Percentiles rank a stretch among this genome's conserved stretches.
Conservation (phyloP, 768 basidiomycete genomes). For the Leccinellum albellum region DNA sequence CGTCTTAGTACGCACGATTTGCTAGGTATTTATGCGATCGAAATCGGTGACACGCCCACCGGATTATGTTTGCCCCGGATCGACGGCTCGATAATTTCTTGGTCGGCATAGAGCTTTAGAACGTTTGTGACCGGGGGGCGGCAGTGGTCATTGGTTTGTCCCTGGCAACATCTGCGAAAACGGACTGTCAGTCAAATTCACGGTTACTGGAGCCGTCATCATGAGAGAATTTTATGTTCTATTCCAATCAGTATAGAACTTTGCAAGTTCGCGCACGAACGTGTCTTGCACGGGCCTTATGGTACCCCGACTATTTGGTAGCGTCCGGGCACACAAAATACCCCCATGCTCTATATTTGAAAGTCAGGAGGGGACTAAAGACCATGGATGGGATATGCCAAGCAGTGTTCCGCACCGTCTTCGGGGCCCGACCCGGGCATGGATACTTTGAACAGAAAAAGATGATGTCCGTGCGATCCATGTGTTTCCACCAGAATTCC, state of each 20-base stretch:
- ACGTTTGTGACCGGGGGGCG: background rate
- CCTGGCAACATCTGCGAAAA: background rate
- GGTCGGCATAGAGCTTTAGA: background rate
- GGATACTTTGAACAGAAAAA: background rate
- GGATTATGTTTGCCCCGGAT: background rate
- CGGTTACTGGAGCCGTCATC: background rate
- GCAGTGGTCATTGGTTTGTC: background rate
- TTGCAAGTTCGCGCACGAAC: slow-evolving; percentile 4
- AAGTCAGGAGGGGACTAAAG: background rate
- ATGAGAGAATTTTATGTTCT: background rate
- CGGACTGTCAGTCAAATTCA: background rate
- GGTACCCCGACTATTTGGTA: background rate
- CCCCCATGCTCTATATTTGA: background rate
- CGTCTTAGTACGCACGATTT: background rate
- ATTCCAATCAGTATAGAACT: background rate
- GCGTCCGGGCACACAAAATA: background rate
- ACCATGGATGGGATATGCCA: background rate
- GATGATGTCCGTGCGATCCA: background rate
- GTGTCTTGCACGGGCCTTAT: slow-evolving; percentile 2
- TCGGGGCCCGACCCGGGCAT: background rate
- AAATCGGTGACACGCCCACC: background rate
- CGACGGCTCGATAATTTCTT: background rate
- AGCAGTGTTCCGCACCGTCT: background rate
- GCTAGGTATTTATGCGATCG: slow-evolving; percentile 6
- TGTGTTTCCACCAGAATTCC: background rate